These are phyloP conservation scores for Xylaria curta DNA, from an alignment of 495 filamentous ascomycete genomes.

Conservation along the genomic window DNA sequence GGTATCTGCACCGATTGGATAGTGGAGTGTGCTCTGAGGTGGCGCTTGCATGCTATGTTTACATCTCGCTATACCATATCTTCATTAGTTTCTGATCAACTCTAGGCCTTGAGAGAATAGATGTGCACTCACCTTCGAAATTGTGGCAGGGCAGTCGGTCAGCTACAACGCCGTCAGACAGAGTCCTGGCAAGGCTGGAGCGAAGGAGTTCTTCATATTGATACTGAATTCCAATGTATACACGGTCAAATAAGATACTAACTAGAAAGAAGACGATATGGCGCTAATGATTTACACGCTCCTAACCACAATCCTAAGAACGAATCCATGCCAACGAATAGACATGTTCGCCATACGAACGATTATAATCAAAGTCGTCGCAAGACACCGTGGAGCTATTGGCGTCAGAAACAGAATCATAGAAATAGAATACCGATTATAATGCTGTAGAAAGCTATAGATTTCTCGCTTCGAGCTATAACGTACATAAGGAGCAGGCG, in stretches of 20 bases:
- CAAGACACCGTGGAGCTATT: neutral
- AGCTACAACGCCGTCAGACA: slow-evolving; percentile 32
- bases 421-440: neutral
- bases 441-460: neutral
- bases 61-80: neutral
- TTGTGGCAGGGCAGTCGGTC: slow-evolving; percentile 27
- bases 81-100: neutral
- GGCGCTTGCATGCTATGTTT: neutral
- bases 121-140: slow-evolving; percentile 22
- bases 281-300: neutral
- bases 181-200: slow-evolving; percentile 28
- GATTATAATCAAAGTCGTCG: neutral
- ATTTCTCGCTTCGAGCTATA: neutral
- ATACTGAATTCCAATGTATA: neutral
- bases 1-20: neutral
- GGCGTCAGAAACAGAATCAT: neutral
- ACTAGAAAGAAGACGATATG: too few species aligned
- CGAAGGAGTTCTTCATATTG: slow-evolving; percentile 31
- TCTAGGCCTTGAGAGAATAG: neutral
- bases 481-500: neutral
- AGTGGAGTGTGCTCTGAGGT: neutral
- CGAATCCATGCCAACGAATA: neutral
- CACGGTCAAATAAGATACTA: neutral
- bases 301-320: neutral
- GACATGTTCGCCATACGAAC: neutral